Evolutionary conservation across 106 monocot genomes (phyloP).

Genomic region (Dioscorea dumetorum): DNA sequence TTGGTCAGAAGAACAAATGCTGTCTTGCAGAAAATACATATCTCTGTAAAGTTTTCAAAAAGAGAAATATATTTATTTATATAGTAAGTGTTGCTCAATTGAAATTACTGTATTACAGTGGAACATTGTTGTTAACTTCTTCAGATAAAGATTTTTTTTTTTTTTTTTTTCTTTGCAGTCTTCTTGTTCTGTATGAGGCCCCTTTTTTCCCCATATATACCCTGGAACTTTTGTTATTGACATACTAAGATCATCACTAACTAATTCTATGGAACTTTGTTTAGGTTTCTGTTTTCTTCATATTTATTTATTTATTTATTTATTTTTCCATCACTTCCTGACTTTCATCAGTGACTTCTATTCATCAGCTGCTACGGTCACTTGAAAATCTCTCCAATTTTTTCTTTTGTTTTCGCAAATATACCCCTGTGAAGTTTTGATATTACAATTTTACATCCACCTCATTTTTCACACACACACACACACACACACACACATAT

Average conservation of each 20-base stretch:
- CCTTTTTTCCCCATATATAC: not conserved
- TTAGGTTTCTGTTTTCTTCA: not conserved
- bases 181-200: not conserved
- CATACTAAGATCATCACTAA: not conserved
- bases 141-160: not conserved
- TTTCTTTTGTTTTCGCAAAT: too few relatives aligned
- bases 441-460: too few relatives aligned
- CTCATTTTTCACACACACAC: too few relatives aligned
- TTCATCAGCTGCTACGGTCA: too few relatives aligned
- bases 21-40: not conserved
- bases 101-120: not conserved
- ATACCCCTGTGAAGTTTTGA: too few relatives aligned
- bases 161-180: not conserved
- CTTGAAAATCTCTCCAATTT: too few relatives aligned
- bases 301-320: not conserved
- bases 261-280: not conserved
- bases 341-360: too few relatives aligned
- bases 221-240: not conserved
- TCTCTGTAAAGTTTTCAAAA: slow-evolving; percentile 18
- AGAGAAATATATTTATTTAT: slow-evolving; percentile 12
- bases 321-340: not conserved
- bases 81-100: slow-evolving; percentile 2
- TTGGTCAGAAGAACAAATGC: slow-evolving; percentile 4
- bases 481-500: too few relatives aligned
- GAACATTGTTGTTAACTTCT: not conserved